A percentile compares a stretch with the other conserved stretches of the same genome.
These are phyloP conservation scores for Elsinoe arachidis DNA, from an alignment of 2,329 filamentous ascomycete genomes.

Conservation along the genomic window DNA sequence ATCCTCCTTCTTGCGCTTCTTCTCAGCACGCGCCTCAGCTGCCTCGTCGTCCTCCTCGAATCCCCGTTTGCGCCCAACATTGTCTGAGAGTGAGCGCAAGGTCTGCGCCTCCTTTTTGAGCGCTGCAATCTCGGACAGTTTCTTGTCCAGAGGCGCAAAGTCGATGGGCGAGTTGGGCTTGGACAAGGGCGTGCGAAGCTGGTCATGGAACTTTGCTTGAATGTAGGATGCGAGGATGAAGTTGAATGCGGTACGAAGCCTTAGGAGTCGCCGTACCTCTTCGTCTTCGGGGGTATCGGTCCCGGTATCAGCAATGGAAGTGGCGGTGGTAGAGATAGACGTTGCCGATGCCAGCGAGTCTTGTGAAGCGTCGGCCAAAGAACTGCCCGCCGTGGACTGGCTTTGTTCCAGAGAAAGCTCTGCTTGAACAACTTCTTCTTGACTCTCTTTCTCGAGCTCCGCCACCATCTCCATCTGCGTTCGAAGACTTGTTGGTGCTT, in stretches of 20 bases:
- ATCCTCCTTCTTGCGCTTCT: constrained; percentile 78
- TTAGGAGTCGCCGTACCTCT: constrained; percentile 51
- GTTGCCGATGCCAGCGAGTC: background rate
- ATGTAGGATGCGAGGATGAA: constrained; percentile 59
- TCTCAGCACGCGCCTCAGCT: constrained; percentile 55
- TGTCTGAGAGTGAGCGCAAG: constrained; percentile 59
- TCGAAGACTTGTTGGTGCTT: constrained; percentile 61
- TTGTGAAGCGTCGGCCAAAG: constrained; percentile 12
- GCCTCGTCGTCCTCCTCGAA: constrained; percentile 56
- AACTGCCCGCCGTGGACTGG: constrained; percentile 18
- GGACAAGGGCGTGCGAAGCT: constrained; percentile 37
- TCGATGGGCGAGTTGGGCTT: constrained; percentile 40
- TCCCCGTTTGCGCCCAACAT: constrained; percentile 56
- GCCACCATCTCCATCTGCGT: constrained; percentile 48
- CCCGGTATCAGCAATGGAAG: constrained; percentile 21
- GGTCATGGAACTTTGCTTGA: constrained; percentile 34
- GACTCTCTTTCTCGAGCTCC: constrained; percentile 19
- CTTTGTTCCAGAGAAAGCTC: background rate
- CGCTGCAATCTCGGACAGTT: constrained; percentile 57
- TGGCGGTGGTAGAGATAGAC: constrained; percentile 20
- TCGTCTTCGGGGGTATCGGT: constrained; percentile 21
- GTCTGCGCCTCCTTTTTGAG: constrained; percentile 64
- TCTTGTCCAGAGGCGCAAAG: constrained; percentile 62
- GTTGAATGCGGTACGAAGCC: constrained; percentile 54
- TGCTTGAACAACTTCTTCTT: background rate